phyloP scores from a whole-genome alignment of 139 green algal species.

The Chara braunii region DNA sequence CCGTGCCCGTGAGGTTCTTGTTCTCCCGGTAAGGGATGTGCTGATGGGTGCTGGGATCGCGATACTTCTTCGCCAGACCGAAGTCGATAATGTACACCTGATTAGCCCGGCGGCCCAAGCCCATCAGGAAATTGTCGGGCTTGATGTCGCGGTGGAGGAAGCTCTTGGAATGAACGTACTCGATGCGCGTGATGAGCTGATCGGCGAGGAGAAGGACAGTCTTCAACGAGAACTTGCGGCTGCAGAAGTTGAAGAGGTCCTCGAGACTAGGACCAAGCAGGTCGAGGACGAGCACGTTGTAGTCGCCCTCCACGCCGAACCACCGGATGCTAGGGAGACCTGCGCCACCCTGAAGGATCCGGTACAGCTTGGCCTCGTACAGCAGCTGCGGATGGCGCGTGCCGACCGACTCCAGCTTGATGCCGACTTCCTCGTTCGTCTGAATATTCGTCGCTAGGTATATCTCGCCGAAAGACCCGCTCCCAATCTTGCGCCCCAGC shows the following conservation, averaged over 20 bases:
- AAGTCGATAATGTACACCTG: conserved; percentile 99
- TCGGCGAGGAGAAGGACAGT: background rate
- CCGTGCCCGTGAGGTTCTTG: conserved; percentile 96
- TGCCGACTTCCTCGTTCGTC: too few species aligned
- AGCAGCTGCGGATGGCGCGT: conserved; percentile 47
- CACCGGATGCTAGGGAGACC: too few species aligned
- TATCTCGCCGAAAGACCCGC: conserved; percentile 44
- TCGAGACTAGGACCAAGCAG: conserved; percentile 3
- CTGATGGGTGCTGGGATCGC: conserved; percentile 92
- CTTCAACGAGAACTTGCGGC: conserved; percentile 16
- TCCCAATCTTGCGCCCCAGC: too few species aligned
- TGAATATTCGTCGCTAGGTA: too few species aligned
- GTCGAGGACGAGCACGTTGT: background rate
- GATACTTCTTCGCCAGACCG: conserved; percentile 96
- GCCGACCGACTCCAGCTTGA: conserved; percentile 76
- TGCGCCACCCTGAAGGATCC: conserved; percentile 47
- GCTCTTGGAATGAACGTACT: conserved; percentile 91
- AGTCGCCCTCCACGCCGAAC: too few species aligned
- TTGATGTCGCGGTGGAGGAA: conserved; percentile 98
- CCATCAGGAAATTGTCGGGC: conserved; percentile 98
- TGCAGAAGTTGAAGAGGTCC: conserved; percentile 18
- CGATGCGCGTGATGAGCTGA: conserved; percentile 57
- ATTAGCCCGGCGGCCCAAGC: conserved; percentile 69
- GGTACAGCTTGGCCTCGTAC: conserved; percentile 50
- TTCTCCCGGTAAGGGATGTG: conserved; percentile 97